Conservation (phyloP, 2,329 filamentous ascomycete genomes). For the Cladosporium phlei region DNA sequence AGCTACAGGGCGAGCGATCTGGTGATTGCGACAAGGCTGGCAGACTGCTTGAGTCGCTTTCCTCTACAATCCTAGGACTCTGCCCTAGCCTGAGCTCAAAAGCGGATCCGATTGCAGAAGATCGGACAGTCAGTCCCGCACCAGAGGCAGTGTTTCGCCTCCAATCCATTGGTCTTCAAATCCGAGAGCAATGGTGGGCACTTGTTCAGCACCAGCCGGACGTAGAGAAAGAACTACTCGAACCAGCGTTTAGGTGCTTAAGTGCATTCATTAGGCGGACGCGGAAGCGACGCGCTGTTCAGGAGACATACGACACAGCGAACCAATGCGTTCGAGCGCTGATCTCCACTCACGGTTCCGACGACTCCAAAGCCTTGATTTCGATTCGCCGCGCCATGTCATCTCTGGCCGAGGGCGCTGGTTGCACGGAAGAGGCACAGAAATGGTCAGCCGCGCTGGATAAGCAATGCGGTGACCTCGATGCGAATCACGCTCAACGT, state of each 20-base stretch:
- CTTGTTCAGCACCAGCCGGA: conserved; percentile 57
- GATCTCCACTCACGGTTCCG: background rate
- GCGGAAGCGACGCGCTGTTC: background rate
- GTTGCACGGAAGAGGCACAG: conserved; percentile 9
- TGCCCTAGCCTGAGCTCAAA: conserved; percentile 62
- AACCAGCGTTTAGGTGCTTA: conserved; percentile 44
- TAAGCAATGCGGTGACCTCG: conserved; percentile 15
- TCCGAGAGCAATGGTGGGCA: conserved; percentile 62
- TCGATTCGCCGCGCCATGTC: conserved; percentile 17
- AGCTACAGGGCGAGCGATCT: conserved; percentile 43
- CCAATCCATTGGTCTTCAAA: conserved; percentile 59
- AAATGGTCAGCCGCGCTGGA: conserved; percentile 16
- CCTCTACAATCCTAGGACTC: conserved; percentile 60
- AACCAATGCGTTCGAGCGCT: background rate
- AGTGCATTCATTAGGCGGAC: conserved; percentile 46
- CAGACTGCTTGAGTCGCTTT: conserved; percentile 62
- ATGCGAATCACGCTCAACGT: conserved; percentile 18
- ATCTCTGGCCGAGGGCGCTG: conserved; percentile 19
- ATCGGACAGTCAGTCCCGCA: conserved; percentile 51
- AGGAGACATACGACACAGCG: background rate
- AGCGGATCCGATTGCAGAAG: conserved; percentile 54
- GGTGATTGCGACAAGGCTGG: conserved; percentile 53
- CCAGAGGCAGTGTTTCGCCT: conserved; percentile 58
- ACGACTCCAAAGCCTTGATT: conserved; percentile 1
- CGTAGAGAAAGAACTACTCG: conserved; percentile 55